These are phyloP conservation scores for Ustilaginoidea virens DNA, from an alignment of 2,329 filamentous ascomycete genomes.

Conservation along the genomic window DNA sequence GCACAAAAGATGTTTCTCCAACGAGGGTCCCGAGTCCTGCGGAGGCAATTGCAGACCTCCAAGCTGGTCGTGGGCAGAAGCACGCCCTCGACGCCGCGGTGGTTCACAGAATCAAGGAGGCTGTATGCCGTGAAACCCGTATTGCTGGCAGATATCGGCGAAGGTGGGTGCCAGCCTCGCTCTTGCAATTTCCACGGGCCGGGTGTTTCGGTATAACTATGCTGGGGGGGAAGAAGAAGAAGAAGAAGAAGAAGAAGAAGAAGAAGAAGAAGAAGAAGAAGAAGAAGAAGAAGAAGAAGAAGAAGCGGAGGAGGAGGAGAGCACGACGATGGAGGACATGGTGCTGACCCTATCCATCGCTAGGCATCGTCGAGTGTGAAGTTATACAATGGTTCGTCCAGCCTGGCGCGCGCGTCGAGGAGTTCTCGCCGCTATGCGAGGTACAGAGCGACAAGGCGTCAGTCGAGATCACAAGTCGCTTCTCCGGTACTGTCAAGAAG, in stretches of 20 bases:
- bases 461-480: constrained; percentile 85
- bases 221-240: no score
- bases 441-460: constrained; percentile 95
- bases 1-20: constrained; percentile 35
- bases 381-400: constrained; percentile 99
- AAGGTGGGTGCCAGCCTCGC: no score
- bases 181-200: no score
- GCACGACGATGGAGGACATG: no score
- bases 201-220: neutral
- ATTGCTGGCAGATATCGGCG: constrained; percentile 70
- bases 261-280: no score
- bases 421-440: constrained; percentile 95
- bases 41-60: constrained; percentile 34
- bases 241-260: no score
- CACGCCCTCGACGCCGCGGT: constrained; percentile 19
- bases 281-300: no score
- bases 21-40: constrained; percentile 32
- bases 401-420: constrained; percentile 85
- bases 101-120: constrained; percentile 34
- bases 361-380: constrained; percentile 95
- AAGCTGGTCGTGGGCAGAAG: constrained; percentile 18
- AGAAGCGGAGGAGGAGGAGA: no score
- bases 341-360: constrained; percentile 4
- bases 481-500: constrained; percentile 90
- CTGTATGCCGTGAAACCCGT: constrained; percentile 59